Base-by-base conservation (phyloP, 352 stramenopile species). In the Phytopythium montanum region DNA sequence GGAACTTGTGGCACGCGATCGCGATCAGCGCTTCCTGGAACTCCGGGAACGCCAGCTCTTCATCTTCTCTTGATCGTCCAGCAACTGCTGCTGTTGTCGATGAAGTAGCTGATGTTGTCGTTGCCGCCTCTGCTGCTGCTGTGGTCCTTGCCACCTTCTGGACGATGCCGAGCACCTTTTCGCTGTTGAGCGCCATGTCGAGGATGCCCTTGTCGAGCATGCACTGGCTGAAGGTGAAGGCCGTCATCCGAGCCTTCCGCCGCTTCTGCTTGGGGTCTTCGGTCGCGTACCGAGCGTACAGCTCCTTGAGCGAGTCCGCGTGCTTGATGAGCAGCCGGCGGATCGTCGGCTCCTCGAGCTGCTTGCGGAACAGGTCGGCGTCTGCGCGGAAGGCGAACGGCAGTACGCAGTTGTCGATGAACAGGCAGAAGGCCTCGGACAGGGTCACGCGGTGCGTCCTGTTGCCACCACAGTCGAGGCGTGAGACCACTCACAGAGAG, bases 1-100 rank as follows among this genome's bases (percentile, higher is more conserved):
- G 78, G 54, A 89, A 90, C 64, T 90, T 92, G 65, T 87, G 72
- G 65, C 82, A 90, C 34, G 82, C 80, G 25, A 88, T 72, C 39
- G 76, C 80, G 54, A 90, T 70, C 56, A 90, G 69, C 5, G 78
- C 70, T 61, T 92, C 82, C 50, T 92, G 72, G 45, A 90, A 92
- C 59, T 81, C 72, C 16, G 79, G 66, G 58, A 82, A 90, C 38
- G 65, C 61, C 14, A 92, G 55, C 21, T 88, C 82, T 36, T 87
- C 73, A 18, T 83, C 74, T 52, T 85, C 75, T 18, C 55, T 48
- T 41, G 70, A 46, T 7, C 63, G 60, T 5, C 50, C 38, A 13
- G 49, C 48, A 36, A 8, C 25, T 26, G 42, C 18, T 12, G 42
- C 19, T 28, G 42, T 21, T 19, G 42, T 48, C 58, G 44, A 64